These are phyloP conservation scores for Rubus idaeus DNA, from an alignment of 306 rosid genomes.

Conservation along the genomic window DNA sequence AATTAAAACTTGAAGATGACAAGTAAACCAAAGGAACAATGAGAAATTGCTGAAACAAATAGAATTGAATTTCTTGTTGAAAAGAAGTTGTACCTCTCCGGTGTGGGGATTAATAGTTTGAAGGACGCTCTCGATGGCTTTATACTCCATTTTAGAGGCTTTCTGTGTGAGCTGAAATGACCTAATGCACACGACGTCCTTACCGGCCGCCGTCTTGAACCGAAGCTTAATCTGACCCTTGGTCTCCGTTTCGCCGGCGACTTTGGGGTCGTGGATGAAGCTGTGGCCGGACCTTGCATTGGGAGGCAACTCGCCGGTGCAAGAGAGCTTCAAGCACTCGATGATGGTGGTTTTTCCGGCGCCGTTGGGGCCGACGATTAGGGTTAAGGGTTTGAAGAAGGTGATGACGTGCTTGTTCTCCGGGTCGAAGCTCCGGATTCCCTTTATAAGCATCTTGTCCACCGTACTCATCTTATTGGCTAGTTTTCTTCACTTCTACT, in stretches of 20 bases:
- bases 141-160: slow-evolving; percentile 93
- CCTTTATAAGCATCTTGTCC: slow-evolving; percentile 92
- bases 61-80: not conserved
- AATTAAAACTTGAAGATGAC: slow-evolving; percentile 11
- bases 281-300: slow-evolving; percentile 97
- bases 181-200: slow-evolving; percentile 86
- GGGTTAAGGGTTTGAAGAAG: slow-evolving; percentile 94
- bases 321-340: slow-evolving; percentile 94
- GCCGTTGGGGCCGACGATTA: slow-evolving; percentile 96
- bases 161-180: slow-evolving; percentile 94
- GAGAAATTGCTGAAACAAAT: no score
- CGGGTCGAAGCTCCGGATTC: slow-evolving; percentile 96
- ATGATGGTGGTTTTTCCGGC: slow-evolving; percentile 95
- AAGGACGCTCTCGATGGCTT: slow-evolving; percentile 94
- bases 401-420: slow-evolving; percentile 91
- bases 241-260: slow-evolving; percentile 93
- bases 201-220: slow-evolving; percentile 81
- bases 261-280: slow-evolving; percentile 98
- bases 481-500: not conserved
- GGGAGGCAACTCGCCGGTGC: slow-evolving; percentile 96
- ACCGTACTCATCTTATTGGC: slow-evolving; percentile 75
- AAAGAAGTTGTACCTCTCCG: slow-evolving; percentile 56
- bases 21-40: not conserved
- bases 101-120: slow-evolving; percentile 92
- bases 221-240: slow-evolving; percentile 96